A percentile compares a stretch with the other conserved stretches of the same genome.
These are phyloP conservation scores for Aspergillus candidus DNA, from an alignment of 2,329 filamentous ascomycete species.

Conservation along the genomic window DNA sequence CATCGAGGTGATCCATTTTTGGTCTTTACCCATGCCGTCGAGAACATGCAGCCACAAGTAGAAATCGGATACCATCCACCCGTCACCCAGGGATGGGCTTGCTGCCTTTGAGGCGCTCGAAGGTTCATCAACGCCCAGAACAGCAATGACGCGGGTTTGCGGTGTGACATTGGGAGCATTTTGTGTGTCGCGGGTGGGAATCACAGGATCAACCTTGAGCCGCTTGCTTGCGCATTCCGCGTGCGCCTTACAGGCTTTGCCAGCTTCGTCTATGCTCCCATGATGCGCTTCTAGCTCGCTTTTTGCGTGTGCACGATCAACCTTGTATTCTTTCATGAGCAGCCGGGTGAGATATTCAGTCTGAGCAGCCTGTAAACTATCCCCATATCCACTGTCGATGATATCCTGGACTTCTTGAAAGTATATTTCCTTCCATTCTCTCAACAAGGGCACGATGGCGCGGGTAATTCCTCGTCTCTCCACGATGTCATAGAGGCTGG, in stretches of 20 bases:
- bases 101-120: neutral
- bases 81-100: slow-evolving; percentile 6
- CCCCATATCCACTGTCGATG: slow-evolving; percentile 2
- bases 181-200: slow-evolving; percentile 9
- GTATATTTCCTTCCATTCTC: too few species aligned
- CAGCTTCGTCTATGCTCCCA: neutral
- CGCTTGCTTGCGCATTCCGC: neutral
- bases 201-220: neutral
- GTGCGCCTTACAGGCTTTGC: neutral
- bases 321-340: slow-evolving; percentile 1
- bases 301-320: slow-evolving; percentile 2
- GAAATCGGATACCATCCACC: slow-evolving; percentile 12
- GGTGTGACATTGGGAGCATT: slow-evolving; percentile 6
- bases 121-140: slow-evolving; percentile 6
- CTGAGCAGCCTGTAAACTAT: neutral
- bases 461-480: too few species aligned
- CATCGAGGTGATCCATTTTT: slow-evolving; percentile 9
- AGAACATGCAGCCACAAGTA: slow-evolving; percentile 10
- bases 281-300: neutral
- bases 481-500: too few species aligned
- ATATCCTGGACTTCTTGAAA: slow-evolving; percentile 1
- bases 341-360: neutral
- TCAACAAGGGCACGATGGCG: too few species aligned
- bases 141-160: slow-evolving; percentile 7
- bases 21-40: slow-evolving; percentile 6